Conservation (phyloP, 2,329 filamentous ascomycete species). For the Cordyceps farinosa region DNA sequence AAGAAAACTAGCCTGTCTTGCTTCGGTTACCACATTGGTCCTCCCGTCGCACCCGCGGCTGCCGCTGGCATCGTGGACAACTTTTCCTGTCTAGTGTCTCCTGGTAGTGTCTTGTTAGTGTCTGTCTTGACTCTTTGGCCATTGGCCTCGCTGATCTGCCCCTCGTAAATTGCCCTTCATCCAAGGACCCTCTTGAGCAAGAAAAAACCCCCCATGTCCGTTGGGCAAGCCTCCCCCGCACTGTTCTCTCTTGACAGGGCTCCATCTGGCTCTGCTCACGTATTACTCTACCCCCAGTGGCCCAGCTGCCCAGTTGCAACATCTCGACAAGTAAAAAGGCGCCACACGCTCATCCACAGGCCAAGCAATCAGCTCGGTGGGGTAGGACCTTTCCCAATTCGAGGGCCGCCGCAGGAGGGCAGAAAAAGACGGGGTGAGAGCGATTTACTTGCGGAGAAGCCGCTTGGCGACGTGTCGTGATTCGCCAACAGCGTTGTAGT, state of each 20-base stretch:
- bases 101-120: background rate
- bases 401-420: background rate
- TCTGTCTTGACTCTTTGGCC: background rate
- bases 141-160: background rate
- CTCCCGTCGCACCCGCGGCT: constrained; percentile 7
- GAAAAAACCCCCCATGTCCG: background rate
- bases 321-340: too few relatives aligned
- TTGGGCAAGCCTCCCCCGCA: background rate
- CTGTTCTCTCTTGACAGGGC: too few relatives aligned
- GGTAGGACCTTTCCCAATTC: background rate
- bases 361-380: background rate
- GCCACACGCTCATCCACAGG: too few relatives aligned
- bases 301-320: too few relatives aligned
- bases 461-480: background rate
- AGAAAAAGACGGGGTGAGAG: background rate
- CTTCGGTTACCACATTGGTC: background rate
- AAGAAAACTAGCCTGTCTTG: background rate
- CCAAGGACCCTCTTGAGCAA: background rate
- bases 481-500: background rate
- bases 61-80: constrained; percentile 5
- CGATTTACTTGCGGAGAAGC: background rate
- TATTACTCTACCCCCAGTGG: too few relatives aligned
- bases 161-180: too few relatives aligned
- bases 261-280: too few relatives aligned
- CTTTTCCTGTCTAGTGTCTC: background rate